Evolutionary conservation across 1,284 basidiomycete genomes (phyloP), one percentile per base, ranked within the genome.

Genomic region (Trichosporon sp.): DNA sequence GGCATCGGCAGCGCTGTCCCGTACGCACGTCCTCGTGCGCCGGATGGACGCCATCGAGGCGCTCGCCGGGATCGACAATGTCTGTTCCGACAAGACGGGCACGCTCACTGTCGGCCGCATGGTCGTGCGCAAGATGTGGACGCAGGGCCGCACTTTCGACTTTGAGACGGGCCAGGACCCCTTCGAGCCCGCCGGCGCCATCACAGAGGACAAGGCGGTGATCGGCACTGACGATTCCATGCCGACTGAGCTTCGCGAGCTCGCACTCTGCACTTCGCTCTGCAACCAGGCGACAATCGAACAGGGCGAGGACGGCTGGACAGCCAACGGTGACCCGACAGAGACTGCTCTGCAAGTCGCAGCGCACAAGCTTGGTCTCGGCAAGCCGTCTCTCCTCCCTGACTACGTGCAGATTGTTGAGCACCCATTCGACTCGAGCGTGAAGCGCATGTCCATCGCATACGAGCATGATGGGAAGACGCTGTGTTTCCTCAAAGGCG

Each of bases 301-400:
- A 11, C 76, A 70, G 8, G 76, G 70, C 37, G 80, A 82, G 14
- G n/a, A n/a, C 27, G 84, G 83, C 23, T 89, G 88, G 88, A 83
- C 85, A 40, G 85, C 86, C 0, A 85, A 86, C 54, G 88, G 88
- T 31, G 88, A 89, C 70, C 86, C 88, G 1, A 89, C 88, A 16
- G 85, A 87, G 71, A 82, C 85, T 34, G 86, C 87, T 0, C 82
- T 89, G 6, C 87, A 88, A 74, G 87, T 88, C 7, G 86, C 86
- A 61, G 85, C 85, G 0, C 83, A 85, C 68, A 84, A 84, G 65
- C 74, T 82, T 36, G 80, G 80, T 10, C 77, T 76, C 60, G 79
- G 80, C 19, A 80, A 81, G 66, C 75, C 77, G 10, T 75, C 75
- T 60, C 71, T 80, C 54, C 27, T 27, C 16, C 49, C 33, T 10